Percentiles rank a stretch among this genome's conserved stretches.
These are phyloP conservation scores for Pleurozium schreberi DNA, from an alignment of 225 moss, liverwort and hornwort genomes.

Conservation along the genomic window DNA sequence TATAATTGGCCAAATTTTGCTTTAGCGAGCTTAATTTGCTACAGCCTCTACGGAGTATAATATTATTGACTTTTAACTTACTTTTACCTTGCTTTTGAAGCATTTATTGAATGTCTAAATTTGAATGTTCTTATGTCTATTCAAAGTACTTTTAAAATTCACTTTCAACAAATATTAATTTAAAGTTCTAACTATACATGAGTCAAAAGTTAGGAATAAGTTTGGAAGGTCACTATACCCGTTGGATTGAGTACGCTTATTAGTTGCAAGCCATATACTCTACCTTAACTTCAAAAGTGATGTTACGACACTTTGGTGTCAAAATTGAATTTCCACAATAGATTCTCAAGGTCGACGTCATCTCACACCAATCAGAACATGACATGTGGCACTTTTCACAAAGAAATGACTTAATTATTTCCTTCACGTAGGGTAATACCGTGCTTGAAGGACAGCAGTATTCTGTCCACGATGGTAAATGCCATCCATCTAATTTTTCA, in stretches of 20 bases:
- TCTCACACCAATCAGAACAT: no score
- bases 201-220: not conserved
- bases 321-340: no score
- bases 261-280: not conserved
- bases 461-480: not conserved
- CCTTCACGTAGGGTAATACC: no score
- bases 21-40: fast-evolving
- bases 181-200: not conserved
- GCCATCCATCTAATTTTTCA: not conserved
- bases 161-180: not conserved
- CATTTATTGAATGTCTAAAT: not conserved
- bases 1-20: not conserved
- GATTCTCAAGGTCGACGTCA: no score
- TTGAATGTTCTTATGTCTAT: not conserved
- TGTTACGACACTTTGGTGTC: no score
- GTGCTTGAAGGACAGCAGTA: not conserved
- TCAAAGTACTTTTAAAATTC: not conserved
- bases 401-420: no score
- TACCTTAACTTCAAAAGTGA: not conserved
- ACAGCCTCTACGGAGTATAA: not conserved
- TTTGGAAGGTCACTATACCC: not conserved
- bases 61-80: not conserved
- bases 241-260: not conserved
- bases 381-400: no score
- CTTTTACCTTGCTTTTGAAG: not conserved